Base-by-base conservation (phyloP, 352 stramenopile genomes). In the Phytophthora sansomeana region DNA sequence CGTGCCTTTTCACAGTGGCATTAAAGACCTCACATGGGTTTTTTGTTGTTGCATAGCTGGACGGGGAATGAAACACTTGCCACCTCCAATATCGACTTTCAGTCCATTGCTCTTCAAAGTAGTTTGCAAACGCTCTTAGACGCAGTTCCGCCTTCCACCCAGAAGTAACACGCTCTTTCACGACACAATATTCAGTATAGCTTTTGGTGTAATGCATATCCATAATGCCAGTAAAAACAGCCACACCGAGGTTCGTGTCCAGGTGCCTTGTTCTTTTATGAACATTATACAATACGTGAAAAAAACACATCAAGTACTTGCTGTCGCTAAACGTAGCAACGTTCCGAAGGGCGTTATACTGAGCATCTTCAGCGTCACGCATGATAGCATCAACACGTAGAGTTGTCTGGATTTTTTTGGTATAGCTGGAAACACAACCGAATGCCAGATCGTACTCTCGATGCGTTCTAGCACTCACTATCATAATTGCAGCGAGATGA, bases 241-340 rank as follows among this genome's bases (percentile, higher is more conserved):
- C 17, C 3, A 58, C 29, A 9, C 17, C 47, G 11, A 38, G 38
- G 9, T 17, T 16, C 14, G 46, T 47, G 26, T 29, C 11, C 0
- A 65, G 26, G 32, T 65, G 26, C 21, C 46, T 21, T 6, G 57
- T 64, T 16, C 36, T 14, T 19, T 65, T 58, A 46, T 65, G 47
- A 3, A 58, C 36, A 16, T 52, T 65, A 29, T 57, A 65, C 1
- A 58, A 19, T 16, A 44, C 17, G 13, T 46, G 49, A 36, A 57
- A 44, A 44, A 57, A 44, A n/a, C 49, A 56, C 33, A 57, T 55
- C 24, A 58, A 17, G 13, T 52, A 65, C 16, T 65, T 65, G 28
- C 52, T 50, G 8, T 41, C 54, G 10, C 30, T 47, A 44, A 50
- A 43, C 9, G 2, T 26, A n/a, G 10, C 4, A 1, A 63, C 26